Evolutionary conservation across 441 rosid species (phyloP).

Genomic region (Pelargonium australe): DNA sequence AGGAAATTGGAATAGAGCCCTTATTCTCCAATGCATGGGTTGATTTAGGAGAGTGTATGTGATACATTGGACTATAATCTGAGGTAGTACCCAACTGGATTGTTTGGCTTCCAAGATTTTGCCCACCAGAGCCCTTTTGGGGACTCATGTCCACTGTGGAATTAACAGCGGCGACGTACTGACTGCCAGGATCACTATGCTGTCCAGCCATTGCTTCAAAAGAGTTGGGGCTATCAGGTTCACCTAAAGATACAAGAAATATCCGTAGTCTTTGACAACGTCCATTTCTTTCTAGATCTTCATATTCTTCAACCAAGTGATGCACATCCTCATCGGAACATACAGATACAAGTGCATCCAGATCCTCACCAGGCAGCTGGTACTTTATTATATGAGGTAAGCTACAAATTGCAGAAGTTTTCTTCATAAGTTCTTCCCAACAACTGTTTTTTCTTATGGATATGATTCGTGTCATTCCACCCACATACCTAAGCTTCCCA

Average conservation of each 20-base stretch:
- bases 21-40: slow-evolving; percentile 39
- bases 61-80: slow-evolving; percentile 39
- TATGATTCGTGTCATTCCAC: slow-evolving; percentile 70
- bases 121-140: slow-evolving; percentile 44
- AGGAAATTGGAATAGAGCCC: slow-evolving; percentile 37
- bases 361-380: slow-evolving; percentile 82
- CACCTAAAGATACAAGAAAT: slow-evolving; percentile 57
- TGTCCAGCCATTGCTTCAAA: slow-evolving; percentile 30
- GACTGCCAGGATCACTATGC: slow-evolving; percentile 35
- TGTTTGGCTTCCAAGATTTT: slow-evolving; percentile 40
- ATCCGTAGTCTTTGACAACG: slow-evolving; percentile 43
- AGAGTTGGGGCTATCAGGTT: slow-evolving; percentile 35
- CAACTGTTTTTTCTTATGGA: slow-evolving; percentile 44
- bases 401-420: slow-evolving; percentile 46
- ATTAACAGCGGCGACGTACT: slow-evolving; percentile 48
- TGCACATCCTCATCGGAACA: slow-evolving; percentile 67
- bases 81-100: slow-evolving; percentile 44
- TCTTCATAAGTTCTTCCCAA: slow-evolving; percentile 46
- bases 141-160: slow-evolving; percentile 50
- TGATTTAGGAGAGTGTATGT: slow-evolving; percentile 42
- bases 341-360: slow-evolving; percentile 70
- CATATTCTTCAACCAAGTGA: slow-evolving; percentile 77
- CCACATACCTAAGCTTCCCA: slow-evolving; percentile 63
- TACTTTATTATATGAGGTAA: slow-evolving; percentile 55
- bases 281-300: slow-evolving; percentile 35